Base-by-base conservation (phyloP, 257 asterid species). In the Salvia miltiorrhiza region DNA sequence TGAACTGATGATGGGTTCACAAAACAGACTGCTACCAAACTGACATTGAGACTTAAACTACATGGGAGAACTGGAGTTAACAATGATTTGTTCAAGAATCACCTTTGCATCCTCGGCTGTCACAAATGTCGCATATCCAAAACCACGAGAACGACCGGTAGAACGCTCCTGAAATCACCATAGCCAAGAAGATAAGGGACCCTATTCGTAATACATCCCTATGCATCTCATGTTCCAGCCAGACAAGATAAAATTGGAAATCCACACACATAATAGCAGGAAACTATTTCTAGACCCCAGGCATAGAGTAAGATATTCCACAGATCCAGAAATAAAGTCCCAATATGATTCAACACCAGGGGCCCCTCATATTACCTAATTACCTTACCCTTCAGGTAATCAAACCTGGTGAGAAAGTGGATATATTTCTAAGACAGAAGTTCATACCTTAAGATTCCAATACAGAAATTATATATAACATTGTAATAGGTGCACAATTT, bases 91-190 rank as follows among this genome's bases (percentile, higher is more conserved):
- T 24, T 61, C 66, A 73, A 62, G 37, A 16, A 72, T 80, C 71
- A 91, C 99, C 97, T 85, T 87, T 4, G 98, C 93, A 85, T 91
- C 99, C 76, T 86, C 96, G 40, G 55, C 81, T 4, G 86, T 56
- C 1, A 84, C 90, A 88, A 88, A 93, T 52, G 99, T 93, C 21
- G 92, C 99, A 77, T 93, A 93, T 23, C 99, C 99, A 72, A 94
- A 94, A 24, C 99, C 99, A 35, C 99, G 95, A 65, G 99, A 94
- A 50, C 97, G 93, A 9, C 99, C 99, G 67, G 96, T 87, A 40
- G 92, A 73, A 61, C 99, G 88, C 63, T 94, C 99, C 99, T 94
- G 82, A 67, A 76, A 83, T 72, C 63, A 80, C 48, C 70, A 71
- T n/a, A 52, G 13, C 39, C 57, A 30, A 76, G 32, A 78, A 50